These are phyloP conservation scores for Bimuria novae-zelandiae DNA, from an alignment of 2,329 filamentous ascomycete genomes.

Conservation along the genomic window DNA sequence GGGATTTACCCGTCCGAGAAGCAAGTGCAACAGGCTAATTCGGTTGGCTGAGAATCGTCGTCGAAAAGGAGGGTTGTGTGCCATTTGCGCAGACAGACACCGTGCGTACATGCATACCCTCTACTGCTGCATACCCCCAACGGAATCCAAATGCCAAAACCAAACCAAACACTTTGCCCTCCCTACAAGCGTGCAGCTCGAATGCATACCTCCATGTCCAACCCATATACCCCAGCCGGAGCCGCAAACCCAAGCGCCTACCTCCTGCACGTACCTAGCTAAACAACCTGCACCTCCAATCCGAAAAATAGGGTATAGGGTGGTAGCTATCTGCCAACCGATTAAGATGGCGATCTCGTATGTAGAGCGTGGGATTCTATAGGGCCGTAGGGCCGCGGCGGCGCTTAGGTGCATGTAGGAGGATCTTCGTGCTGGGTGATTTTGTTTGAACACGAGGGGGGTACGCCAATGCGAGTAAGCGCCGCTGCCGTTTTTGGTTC, in stretches of 20 bases:
- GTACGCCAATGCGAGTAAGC: constrained; percentile 7
- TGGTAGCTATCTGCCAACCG: too few species aligned
- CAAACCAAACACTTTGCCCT: neutral
- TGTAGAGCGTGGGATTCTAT: neutral
- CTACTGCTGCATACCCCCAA: constrained; percentile 25
- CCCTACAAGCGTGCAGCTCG: neutral
- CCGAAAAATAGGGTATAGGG: too few species aligned
- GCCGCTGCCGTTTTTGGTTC: constrained; percentile 12
- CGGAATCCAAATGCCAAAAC: constrained; percentile 13
- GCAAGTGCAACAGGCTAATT: constrained; percentile 26
- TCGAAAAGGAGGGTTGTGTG: constrained; percentile 28
- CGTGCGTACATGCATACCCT: constrained; percentile 25
- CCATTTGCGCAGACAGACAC: constrained; percentile 30
- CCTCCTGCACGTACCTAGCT: too few species aligned
- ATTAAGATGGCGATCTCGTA: too few species aligned
- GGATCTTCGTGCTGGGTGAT: constrained; percentile 17
- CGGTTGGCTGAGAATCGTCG: constrained; percentile 24
- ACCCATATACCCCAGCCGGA: neutral
- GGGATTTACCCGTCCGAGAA: too few species aligned
- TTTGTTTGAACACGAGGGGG: constrained; percentile 22
- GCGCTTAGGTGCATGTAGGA: constrained; percentile 3
- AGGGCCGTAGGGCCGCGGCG: neutral
- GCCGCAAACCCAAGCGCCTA: neutral
- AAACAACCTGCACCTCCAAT: too few species aligned
- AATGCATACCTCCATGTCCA: neutral